These are phyloP conservation scores for Scheffersomyces insectosa DNA, from an alignment of 1,139 yeast genomes.

Conservation along the genomic window DNA sequence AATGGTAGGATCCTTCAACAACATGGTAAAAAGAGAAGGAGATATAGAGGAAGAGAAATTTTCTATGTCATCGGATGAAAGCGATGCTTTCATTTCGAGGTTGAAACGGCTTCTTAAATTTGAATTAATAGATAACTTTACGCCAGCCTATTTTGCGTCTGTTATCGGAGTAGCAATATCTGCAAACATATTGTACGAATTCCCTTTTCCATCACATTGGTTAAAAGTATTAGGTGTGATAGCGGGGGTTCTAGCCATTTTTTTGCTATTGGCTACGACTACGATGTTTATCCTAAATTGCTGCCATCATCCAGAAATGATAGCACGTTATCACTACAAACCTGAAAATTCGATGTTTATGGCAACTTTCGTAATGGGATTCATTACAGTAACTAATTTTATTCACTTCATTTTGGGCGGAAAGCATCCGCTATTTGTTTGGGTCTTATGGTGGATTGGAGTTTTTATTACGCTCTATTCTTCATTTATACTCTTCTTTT, in stretches of 20 bases:
- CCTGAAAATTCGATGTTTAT: conserved; percentile 57
- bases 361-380: conserved; percentile 86
- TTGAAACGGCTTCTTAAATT: background rate
- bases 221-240: conserved; percentile 56
- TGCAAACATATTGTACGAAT: conserved; percentile 55
- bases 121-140: conserved; percentile 31
- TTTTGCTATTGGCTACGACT: conserved; percentile 45
- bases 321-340: conserved; percentile 39
- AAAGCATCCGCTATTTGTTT: conserved; percentile 38
- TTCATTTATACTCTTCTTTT: conserved; percentile 11
- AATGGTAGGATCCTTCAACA: background rate
- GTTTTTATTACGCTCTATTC: conserved; percentile 48
- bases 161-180: conserved; percentile 86
- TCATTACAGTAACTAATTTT: conserved; percentile 62
- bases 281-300: conserved; percentile 38
- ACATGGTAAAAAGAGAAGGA: background rate
- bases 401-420: conserved; percentile 37
- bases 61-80: background rate
- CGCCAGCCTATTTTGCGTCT: conserved; percentile 66
- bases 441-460: conserved; percentile 71
- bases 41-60: background rate
- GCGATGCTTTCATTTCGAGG: background rate
- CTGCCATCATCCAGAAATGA: conserved; percentile 32
- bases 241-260: conserved; percentile 54
- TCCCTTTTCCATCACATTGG: conserved; percentile 69